These are phyloP conservation scores for Lactarius evosmus DNA, from an alignment of 768 basidiomycete species.

Conservation along the genomic window DNA sequence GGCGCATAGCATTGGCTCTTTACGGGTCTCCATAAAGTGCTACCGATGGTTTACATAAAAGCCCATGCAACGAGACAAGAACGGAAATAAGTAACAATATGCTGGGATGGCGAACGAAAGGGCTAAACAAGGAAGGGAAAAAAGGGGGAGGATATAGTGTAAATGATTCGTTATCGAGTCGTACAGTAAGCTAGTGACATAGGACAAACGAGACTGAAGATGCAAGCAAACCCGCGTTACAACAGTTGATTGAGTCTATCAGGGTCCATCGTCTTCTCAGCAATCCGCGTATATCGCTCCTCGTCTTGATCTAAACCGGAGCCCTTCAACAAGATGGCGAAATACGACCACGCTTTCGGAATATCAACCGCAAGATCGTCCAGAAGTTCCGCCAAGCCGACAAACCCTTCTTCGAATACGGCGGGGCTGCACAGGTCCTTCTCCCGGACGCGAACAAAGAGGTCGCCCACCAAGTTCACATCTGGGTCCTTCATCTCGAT, in stretches of 20 bases:
- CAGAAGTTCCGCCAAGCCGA: slow-evolving; percentile 65
- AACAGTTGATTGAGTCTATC: slow-evolving; percentile 49
- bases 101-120: slow-evolving; percentile 18
- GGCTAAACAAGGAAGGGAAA: slow-evolving; percentile 20
- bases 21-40: slow-evolving; percentile 8
- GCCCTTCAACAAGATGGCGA: slow-evolving; percentile 72
- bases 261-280: slow-evolving; percentile 57
- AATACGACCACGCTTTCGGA: slow-evolving; percentile 76
- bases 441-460: slow-evolving; percentile 61
- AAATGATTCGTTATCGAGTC: slow-evolving; percentile 22
- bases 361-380: slow-evolving; percentile 90
- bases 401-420: slow-evolving; percentile 73
- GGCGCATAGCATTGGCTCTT: slow-evolving; percentile 9
- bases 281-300: slow-evolving; percentile 53
- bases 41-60: slow-evolving; percentile 19
- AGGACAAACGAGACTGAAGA: slow-evolving; percentile 11
- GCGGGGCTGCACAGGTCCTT: slow-evolving; percentile 58
- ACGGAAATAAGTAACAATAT: slow-evolving; percentile 16
- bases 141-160: slow-evolving; percentile 23
- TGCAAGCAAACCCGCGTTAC: slow-evolving; percentile 17
- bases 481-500: slow-evolving; percentile 82
- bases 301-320: slow-evolving; percentile 57
- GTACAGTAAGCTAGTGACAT: slow-evolving; percentile 27
- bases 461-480: slow-evolving; percentile 69
- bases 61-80: slow-evolving; percentile 11